Evolutionary conservation across 2,329 filamentous ascomycete species (phyloP), one percentile per base, ranked within the genome.

Genomic region (Botryotinia narcissicola): DNA sequence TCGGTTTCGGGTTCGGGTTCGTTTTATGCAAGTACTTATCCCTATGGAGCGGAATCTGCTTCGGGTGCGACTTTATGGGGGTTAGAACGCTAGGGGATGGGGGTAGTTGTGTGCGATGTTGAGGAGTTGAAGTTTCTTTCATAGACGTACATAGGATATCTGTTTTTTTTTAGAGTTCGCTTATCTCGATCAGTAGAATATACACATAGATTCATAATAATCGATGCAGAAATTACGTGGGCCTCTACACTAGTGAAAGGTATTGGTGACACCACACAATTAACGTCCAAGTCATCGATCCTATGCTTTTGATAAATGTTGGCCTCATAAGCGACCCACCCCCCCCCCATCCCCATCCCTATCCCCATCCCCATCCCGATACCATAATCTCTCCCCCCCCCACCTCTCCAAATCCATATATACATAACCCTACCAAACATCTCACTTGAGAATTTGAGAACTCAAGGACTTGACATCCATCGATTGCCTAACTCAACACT

Each of bases 81-180:
- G 44, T 7, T 4, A 35, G 9, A 8, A 29, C 3, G 1, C 14
- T 9, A 29, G 0, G 6, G 0, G 8, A 32, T 32, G 18, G 29
- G 1, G 1, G 8, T 59, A n/a, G 46, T 48, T 5, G 25, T 12
- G 4, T n/a, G 29, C 10, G n/a, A 20, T 32, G 16, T 10, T 32
- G 8, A 35, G 3, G 4, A 5, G 29, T 22, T 1, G 20, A 29
- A 59, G 16, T 8, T 32, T 2, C 29, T 32, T 61, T 25, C 59
- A 25, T 25, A 40, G 3, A 5, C 40, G 6, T n/a, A 37, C 35
- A 18, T 61, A 61, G 35, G 32, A 37, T 5, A 14, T 18, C 8
- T 1, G 1, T 32, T 35, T 16, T 54, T 8, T 25, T 61, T 0
- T 18, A 8, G 5, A 46, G 8, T 22, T 18, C 29, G 4, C n/a